Percentiles rank a stretch among this genome's conserved stretches.
Conservation (phyloP, 495 filamentous ascomycete genomes). For the Penicillium samsonianum region DNA sequence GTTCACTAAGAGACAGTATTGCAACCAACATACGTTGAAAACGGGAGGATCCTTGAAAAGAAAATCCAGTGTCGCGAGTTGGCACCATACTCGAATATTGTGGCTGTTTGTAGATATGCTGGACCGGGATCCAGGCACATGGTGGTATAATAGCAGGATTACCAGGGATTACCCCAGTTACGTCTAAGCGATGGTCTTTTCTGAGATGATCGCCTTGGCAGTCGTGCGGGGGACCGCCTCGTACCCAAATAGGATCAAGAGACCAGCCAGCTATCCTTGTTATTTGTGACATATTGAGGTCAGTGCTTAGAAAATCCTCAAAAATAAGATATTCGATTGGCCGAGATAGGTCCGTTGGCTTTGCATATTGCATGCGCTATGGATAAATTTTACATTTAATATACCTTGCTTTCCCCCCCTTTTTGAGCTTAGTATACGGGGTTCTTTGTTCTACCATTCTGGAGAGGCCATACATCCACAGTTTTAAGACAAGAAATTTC, state of each 20-base stretch:
- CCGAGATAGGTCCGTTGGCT: not conserved
- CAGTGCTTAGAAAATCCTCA: not conserved
- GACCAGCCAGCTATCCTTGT: not conserved
- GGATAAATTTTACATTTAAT: constrained; percentile 14
- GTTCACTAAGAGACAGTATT: not conserved
- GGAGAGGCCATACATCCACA: not conserved
- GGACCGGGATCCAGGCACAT: not conserved
- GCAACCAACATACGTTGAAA: not conserved
- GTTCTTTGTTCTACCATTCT: constrained; percentile 4
- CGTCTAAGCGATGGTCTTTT: not conserved
- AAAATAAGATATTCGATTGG: not conserved
- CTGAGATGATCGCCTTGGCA: constrained; percentile 16
- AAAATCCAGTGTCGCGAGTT: too few species aligned
- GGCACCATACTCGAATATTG: not conserved
- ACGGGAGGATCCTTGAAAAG: too few species aligned
- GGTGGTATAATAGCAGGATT: not conserved
- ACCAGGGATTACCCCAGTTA: not conserved
- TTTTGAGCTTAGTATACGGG: not conserved
- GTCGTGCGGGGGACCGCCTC: constrained; percentile 20
- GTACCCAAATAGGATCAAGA: constrained; percentile 8
- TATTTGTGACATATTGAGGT: not conserved
- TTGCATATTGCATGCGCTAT: constrained; percentile 1
- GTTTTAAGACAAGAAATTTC: not conserved
- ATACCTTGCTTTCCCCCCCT: not conserved
- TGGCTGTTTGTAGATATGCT: not conserved